Conservation (phyloP, 2,329 filamentous ascomycete species). For the Alternaria triticimaculans region DNA sequence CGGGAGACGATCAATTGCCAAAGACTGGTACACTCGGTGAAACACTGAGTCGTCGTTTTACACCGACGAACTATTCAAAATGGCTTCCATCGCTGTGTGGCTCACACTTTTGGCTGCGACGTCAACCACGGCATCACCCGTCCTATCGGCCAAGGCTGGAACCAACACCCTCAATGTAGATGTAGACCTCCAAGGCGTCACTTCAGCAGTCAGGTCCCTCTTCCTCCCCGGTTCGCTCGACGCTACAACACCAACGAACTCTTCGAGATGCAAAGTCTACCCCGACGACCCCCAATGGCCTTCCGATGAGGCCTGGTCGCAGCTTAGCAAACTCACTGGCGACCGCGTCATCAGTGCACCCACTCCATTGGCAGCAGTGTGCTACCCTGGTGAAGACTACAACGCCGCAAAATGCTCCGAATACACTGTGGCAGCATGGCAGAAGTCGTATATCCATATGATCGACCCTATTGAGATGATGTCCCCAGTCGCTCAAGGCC, state of each 20-base stretch:
- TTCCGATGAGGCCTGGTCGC: slow-evolving; percentile 52
- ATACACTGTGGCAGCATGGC: slow-evolving; percentile 39
- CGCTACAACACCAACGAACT: slow-evolving; percentile 14
- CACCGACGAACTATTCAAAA: slow-evolving; percentile 13
- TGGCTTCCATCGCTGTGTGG: slow-evolving; percentile 26
- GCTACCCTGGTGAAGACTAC: slow-evolving; percentile 39
- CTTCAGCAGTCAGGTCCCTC: slow-evolving; percentile 25
- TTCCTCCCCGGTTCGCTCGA: slow-evolving; percentile 23
- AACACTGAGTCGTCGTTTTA: slow-evolving; percentile 1
- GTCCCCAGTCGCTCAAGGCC: slow-evolving; percentile 46
- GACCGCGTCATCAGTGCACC: slow-evolving; percentile 36
- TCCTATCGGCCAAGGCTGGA: slow-evolving; percentile 13
- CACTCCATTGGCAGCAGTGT: slow-evolving; percentile 41
- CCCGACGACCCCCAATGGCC: slow-evolving; percentile 59
- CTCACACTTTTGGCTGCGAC: slow-evolving; percentile 32
- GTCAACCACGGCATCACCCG: slow-evolving; percentile 27
- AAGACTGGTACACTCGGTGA: slow-evolving; percentile 1
- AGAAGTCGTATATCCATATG: slow-evolving; percentile 42
- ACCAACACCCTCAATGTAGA: slow-evolving; percentile 20
- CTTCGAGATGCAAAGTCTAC: slow-evolving; percentile 56
- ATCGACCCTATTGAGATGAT: slow-evolving; percentile 47
- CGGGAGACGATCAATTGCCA: slow-evolving; percentile 13
- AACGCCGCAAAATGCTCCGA: slow-evolving; percentile 38
- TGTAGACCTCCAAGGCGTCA: slow-evolving; percentile 28
- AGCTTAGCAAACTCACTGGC: slow-evolving; percentile 52